phyloP scores from a whole-genome alignment of 257 asterid genomes.

The Solanum chilense region DNA sequence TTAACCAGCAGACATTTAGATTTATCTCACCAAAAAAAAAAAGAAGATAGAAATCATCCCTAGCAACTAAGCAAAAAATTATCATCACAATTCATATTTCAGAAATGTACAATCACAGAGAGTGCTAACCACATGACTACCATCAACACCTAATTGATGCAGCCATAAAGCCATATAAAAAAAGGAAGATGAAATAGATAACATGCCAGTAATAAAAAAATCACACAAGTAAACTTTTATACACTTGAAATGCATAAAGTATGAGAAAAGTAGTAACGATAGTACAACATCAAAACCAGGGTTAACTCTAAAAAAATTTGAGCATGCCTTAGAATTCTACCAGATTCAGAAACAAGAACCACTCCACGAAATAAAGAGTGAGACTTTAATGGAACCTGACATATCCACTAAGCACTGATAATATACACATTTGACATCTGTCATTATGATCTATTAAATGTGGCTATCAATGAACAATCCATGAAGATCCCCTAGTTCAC shows the following conservation, averaged over 20 bases:
- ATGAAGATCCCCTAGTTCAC: not conserved
- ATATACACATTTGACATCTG: not conserved
- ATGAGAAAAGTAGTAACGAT: not conserved
- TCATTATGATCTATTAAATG: not conserved
- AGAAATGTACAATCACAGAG: not conserved
- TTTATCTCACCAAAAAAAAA: not conserved
- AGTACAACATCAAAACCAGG: not conserved
- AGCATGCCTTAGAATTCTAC: not conserved
- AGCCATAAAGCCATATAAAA: not conserved
- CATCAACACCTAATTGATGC: not conserved
- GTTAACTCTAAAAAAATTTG: not conserved
- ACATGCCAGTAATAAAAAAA: not conserved
- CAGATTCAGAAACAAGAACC: not conserved
- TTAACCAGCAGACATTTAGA: not conserved
- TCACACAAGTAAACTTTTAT: not conserved
- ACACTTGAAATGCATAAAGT: not conserved
- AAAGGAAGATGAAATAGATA: not conserved
- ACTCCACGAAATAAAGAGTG: not conserved
- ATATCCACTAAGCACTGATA: not conserved
- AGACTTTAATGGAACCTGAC: not conserved
- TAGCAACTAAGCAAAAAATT: not conserved
- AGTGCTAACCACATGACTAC: not conserved
- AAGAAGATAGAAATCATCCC: not conserved
- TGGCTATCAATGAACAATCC: not conserved
- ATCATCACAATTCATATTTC: not conserved